phyloP scores from a whole-genome alignment of 805 yeast genomes.

The Candida tibetensis region DNA sequence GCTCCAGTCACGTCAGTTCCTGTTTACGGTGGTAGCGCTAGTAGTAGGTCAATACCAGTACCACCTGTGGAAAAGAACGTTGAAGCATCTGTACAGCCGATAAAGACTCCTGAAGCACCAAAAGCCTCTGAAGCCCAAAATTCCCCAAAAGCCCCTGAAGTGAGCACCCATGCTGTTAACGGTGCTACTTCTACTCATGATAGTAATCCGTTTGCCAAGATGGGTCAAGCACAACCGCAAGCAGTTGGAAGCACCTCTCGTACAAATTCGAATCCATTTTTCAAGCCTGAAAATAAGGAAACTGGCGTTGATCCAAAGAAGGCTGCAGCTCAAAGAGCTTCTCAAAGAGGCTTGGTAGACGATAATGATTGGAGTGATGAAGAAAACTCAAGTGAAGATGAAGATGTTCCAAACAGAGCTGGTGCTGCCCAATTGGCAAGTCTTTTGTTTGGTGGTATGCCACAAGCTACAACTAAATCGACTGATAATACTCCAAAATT shows the following conservation, averaged over 20 bases:
- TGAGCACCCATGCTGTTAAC: too few species aligned
- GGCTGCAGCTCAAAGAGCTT: constrained; percentile 67
- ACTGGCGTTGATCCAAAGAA: constrained; percentile 50
- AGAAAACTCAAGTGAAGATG: constrained; percentile 45
- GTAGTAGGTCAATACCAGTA: constrained; percentile 11
- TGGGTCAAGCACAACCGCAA: constrained; percentile 13
- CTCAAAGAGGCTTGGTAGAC: constrained; percentile 57
- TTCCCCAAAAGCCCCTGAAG: too few species aligned
- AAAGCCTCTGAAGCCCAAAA: too few species aligned
- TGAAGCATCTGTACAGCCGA: too few species aligned
- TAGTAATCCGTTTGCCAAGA: constrained; percentile 51
- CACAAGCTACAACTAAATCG: constrained; percentile 24
- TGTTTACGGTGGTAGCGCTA: constrained; percentile 18
- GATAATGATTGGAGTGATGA: constrained; percentile 50
- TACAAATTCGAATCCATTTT: constrained; percentile 53
- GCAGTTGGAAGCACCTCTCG: constrained; percentile 11
- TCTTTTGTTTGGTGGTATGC: constrained; percentile 51
- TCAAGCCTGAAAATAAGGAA: constrained; percentile 41
- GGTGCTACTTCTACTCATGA: constrained; percentile 26
- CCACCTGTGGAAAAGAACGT: too few species aligned
- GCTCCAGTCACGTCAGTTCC: constrained; percentile 19
- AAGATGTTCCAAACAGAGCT: constrained; percentile 45
- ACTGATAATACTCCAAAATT: constrained; percentile 16
- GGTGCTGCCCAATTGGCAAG: constrained; percentile 59
- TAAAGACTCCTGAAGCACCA: too few species aligned